phyloP scores from a whole-genome alignment of 768 basidiomycete species.

The Russula dissimulans region DNA sequence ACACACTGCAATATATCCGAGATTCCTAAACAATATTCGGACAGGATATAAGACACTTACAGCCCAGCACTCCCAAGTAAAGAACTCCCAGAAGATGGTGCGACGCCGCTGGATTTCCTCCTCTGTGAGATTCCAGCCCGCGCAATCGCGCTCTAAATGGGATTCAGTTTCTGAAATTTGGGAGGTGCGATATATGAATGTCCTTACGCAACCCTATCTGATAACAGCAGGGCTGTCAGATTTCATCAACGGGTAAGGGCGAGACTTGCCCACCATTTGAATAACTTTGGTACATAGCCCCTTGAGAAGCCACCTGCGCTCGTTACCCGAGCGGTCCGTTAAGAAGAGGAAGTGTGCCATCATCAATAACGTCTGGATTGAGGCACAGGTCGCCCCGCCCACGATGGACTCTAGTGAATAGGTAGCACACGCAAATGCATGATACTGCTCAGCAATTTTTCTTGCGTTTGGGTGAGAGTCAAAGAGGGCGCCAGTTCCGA shows the following conservation, averaged over 20 bases:
- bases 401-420: conserved; percentile 38
- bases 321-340: conserved; percentile 34
- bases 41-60: not conserved
- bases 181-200: not conserved
- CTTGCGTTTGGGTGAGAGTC: conserved; percentile 29
- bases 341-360: conserved; percentile 35
- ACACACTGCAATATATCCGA: conserved; percentile 30
- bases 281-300: conserved; percentile 36
- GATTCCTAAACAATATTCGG: not conserved
- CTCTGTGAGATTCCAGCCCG: conserved; percentile 36
- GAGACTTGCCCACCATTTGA: conserved; percentile 33
- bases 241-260: not conserved
- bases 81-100: conserved; percentile 45
- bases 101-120: conserved; percentile 40
- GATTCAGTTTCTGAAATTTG: not conserved
- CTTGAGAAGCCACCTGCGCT: conserved; percentile 41
- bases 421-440: conserved; percentile 40
- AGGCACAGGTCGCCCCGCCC: conserved; percentile 36
- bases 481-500: conserved; percentile 40
- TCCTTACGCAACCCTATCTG: conserved; percentile 46
- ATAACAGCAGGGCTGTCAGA: not conserved
- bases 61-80: conserved; percentile 39
- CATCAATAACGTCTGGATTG: conserved; percentile 41
- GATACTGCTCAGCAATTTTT: conserved; percentile 33
- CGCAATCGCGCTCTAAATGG: conserved; percentile 41